phyloP scores from a whole-genome alignment of 2,329 filamentous ascomycete species.

The Verticillium alfalfae region DNA sequence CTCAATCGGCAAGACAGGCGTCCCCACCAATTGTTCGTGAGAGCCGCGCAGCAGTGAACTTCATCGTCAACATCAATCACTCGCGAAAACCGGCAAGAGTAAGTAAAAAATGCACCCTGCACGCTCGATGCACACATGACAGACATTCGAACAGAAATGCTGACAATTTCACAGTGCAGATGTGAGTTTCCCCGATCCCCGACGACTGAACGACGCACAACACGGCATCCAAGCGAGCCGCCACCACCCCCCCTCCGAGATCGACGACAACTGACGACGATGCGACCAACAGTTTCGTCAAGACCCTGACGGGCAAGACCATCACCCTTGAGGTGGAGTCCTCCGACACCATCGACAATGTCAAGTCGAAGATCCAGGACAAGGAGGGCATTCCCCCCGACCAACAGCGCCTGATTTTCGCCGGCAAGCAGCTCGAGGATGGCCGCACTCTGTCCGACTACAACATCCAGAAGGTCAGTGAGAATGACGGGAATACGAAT shows the following conservation, averaged over 20 bases:
- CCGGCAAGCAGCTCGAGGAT: conserved; percentile 98
- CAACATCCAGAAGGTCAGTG: conserved; percentile 95
- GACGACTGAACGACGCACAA: conserved; percentile 7
- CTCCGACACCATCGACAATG: conserved; percentile 99
- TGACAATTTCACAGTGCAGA: conserved; percentile 71
- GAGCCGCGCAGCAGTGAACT: conserved; percentile 9
- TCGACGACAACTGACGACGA: conserved; percentile 14
- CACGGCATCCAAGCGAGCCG: not conserved
- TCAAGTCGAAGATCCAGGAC: conserved; percentile 99
- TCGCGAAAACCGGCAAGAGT: conserved; percentile 54
- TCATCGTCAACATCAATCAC: conserved; percentile 22
- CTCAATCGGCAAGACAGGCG: not conserved
- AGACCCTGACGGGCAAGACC: conserved; percentile 99
- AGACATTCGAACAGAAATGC: conserved; percentile 20
- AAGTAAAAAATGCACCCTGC: conserved; percentile 28
- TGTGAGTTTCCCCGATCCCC: conserved; percentile 54
- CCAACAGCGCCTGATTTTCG: conserved; percentile 98
- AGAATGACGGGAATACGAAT: not conserved
- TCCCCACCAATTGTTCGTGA: not conserved
- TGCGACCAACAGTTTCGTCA: conserved; percentile 76
- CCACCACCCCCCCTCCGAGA: conserved; percentile 2
- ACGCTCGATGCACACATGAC: not conserved
- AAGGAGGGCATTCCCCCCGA: conserved; percentile 98
- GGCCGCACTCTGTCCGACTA: conserved; percentile 95
- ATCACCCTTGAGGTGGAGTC: conserved; percentile 99